Conservation (phyloP, 176 grass and related monocot species). For the Musa beccarii region DNA sequence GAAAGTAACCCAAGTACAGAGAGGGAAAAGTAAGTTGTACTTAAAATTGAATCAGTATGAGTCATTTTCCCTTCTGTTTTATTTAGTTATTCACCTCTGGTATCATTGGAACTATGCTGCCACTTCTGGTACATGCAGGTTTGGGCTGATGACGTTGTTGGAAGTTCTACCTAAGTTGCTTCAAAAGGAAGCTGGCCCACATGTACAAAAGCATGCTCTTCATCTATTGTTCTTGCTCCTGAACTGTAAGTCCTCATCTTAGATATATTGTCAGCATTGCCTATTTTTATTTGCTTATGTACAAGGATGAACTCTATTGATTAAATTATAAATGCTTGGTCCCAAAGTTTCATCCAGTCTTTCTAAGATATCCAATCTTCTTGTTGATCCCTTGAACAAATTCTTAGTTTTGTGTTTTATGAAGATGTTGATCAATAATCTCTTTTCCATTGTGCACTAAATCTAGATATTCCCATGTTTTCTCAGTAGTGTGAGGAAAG, state of each 20-base stretch:
- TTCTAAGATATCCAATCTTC: not conserved
- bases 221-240: slow-evolving; percentile 77
- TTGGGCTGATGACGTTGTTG: slow-evolving; percentile 47
- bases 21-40: slow-evolving; percentile 50
- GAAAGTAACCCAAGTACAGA: slow-evolving; percentile 49
- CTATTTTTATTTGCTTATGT: slow-evolving; percentile 2
- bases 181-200: slow-evolving; percentile 53
- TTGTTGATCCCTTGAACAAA: not conserved
- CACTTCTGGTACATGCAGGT: slow-evolving; percentile 41
- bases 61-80: slow-evolving; percentile 13
- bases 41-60: not conserved
- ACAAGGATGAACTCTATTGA: not conserved
- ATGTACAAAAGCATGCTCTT: slow-evolving; percentile 64
- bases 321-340: not conserved
- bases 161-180: slow-evolving; percentile 55
- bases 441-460: too few species aligned
- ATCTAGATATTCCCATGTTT: too few species aligned
- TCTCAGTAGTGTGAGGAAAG: too few species aligned
- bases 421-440: too few species aligned
- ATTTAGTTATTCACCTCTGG: slow-evolving; percentile 5
- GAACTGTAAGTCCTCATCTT: slow-evolving; percentile 60
- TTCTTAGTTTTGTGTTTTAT: too few species aligned
- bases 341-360: not conserved
- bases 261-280: slow-evolving; percentile 15
- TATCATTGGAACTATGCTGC: slow-evolving; percentile 14